A percentile compares a stretch with the other conserved stretches of the same genome.
These are phyloP conservation scores for Smallanthus sonchifolius DNA, from an alignment of 129 eudicot genomes.

Conservation along the genomic window DNA sequence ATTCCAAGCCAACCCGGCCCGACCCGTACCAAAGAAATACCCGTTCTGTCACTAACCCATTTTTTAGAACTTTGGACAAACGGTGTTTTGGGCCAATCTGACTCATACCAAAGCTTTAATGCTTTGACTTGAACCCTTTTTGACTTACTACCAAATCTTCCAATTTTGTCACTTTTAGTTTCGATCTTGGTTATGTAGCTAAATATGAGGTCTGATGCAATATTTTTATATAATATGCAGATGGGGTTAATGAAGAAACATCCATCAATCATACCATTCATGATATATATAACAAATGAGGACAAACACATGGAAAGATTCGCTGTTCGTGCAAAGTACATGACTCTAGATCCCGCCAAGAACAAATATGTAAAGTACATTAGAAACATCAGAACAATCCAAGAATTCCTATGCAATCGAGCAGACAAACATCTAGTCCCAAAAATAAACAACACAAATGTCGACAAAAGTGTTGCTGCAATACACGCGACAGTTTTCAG, in stretches of 20 bases:
- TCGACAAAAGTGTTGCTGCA: constrained; percentile 79
- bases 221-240: constrained; percentile 39
- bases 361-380: constrained; percentile 89
- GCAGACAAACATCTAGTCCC: constrained; percentile 90
- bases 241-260: constrained; percentile 97
- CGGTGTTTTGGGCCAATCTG: background rate
- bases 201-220: background rate
- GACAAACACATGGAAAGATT: constrained; percentile 93
- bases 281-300: constrained; percentile 89
- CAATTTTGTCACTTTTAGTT: background rate
- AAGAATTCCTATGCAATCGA: constrained; percentile 81
- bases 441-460: constrained; percentile 76
- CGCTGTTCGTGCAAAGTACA: constrained; percentile 94
- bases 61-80: background rate
- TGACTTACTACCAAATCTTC: background rate
- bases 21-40: background rate
- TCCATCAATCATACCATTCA: constrained; percentile 89
- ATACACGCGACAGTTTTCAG: constrained; percentile 93
- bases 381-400: constrained; percentile 81
- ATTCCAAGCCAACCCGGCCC: background rate
- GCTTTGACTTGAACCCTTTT: background rate
- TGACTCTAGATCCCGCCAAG: constrained; percentile 90
- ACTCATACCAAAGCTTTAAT: background rate
- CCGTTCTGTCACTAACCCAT: background rate
- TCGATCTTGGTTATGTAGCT: background rate